These are phyloP conservation scores for Polyplosphaeria fusca DNA, from an alignment of 495 filamentous ascomycete species.

Conservation along the genomic window DNA sequence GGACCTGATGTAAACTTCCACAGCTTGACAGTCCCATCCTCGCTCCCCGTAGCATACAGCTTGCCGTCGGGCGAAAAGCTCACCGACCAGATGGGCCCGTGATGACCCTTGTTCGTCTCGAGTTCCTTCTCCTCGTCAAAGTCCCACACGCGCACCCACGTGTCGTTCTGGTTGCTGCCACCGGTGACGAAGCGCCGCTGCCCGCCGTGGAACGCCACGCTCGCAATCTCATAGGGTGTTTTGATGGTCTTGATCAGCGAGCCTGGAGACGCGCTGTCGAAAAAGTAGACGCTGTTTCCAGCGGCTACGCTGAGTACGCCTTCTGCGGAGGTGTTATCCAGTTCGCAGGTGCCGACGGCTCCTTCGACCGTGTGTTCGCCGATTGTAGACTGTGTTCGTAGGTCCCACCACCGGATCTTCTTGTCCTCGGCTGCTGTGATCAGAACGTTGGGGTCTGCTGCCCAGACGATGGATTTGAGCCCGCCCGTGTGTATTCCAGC, in stretches of 20 bases:
- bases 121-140: slow-evolving; percentile 76
- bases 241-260: slow-evolving; percentile 72
- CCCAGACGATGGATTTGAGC: slow-evolving; percentile 95
- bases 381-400: slow-evolving; percentile 67
- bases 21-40: slow-evolving; percentile 96
- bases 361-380: slow-evolving; percentile 71
- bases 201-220: slow-evolving; percentile 79
- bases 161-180: slow-evolving; percentile 66
- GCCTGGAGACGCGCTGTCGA: slow-evolving; percentile 69
- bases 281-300: slow-evolving; percentile 89
- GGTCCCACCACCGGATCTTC: slow-evolving; percentile 90
- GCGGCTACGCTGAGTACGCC: slow-evolving; percentile 63
- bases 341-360: slow-evolving; percentile 85
- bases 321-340: slow-evolving; percentile 44
- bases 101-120: slow-evolving; percentile 94
- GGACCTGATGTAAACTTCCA: slow-evolving; percentile 69
- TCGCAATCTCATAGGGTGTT: slow-evolving; percentile 78
- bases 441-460: slow-evolving; percentile 76
- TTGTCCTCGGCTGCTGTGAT: slow-evolving; percentile 89
- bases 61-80: slow-evolving; percentile 93
- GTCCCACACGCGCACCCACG: slow-evolving; percentile 91
- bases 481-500: slow-evolving; percentile 74
- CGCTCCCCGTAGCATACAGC: slow-evolving; percentile 91
- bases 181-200: slow-evolving; percentile 83
- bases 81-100: slow-evolving; percentile 94